Percentiles rank a stretch among this genome's conserved stretches.
These are phyloP conservation scores for Collybia mongolica DNA, from an alignment of 768 basidiomycete genomes.

Conservation along the genomic window DNA sequence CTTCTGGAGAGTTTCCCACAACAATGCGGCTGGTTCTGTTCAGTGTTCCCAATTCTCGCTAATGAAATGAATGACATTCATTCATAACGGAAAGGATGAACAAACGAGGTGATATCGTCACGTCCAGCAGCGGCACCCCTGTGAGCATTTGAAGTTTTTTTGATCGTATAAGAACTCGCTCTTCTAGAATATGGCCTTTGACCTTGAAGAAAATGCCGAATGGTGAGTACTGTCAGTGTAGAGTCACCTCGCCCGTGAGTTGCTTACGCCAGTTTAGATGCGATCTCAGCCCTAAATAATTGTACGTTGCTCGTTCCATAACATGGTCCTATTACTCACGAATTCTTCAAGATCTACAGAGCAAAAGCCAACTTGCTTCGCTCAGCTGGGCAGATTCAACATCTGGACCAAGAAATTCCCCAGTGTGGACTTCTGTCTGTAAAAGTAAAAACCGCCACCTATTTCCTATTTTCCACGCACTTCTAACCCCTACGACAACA, in stretches of 20 bases:
- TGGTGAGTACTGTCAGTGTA: not conserved
- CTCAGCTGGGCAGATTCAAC: constrained; percentile 56
- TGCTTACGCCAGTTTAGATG: constrained; percentile 10
- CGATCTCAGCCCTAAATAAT: constrained; percentile 35
- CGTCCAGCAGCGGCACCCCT: constrained; percentile 6
- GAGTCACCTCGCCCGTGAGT: no score
- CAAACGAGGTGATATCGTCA: constrained; percentile 8
- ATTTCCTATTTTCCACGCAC: constrained; percentile 8
- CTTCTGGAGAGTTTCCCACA: constrained; percentile 1
- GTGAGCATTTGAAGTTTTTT: not conserved
- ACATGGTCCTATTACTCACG: constrained; percentile 4
- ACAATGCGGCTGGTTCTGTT: constrained; percentile 4
- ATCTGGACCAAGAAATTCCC: constrained; percentile 42
- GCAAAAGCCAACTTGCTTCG: constrained; percentile 33
- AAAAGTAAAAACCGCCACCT: constrained; percentile 44
- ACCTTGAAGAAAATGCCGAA: not conserved
- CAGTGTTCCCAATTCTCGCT: constrained; percentile 4
- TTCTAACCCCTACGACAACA: constrained; percentile 20
- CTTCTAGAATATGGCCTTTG: constrained; percentile 3
- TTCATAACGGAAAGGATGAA: constrained; percentile 17
- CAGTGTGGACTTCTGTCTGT: constrained; percentile 56
- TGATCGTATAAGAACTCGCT: constrained; percentile 12
- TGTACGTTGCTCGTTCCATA: constrained; percentile 22
- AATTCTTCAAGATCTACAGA: constrained; percentile 49
- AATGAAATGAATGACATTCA: constrained; percentile 15